Base-by-base conservation (phyloP, 805 yeast genomes). In the Saturnispora ahearnii region DNA sequence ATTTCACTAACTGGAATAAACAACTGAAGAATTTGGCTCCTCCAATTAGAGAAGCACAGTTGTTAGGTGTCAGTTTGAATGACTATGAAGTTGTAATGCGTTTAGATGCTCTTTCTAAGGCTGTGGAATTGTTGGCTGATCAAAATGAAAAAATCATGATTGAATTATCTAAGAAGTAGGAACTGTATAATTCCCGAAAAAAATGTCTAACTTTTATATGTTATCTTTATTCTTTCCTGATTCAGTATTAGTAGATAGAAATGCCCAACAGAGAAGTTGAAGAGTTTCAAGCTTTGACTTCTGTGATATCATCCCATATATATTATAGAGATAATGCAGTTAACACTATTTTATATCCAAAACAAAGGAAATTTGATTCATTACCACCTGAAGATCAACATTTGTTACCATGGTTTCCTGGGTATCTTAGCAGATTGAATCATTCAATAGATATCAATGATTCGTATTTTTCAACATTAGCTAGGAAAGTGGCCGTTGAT, bases 61-160 rank as follows among this genome's bases (percentile, higher is more conserved):
- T 66, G 21, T 64, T 66, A 6, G 84, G 87, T 37, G 68, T 82
- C 47, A 76, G 79, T 42, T 79, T 87, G 86, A 87, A 83, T 58
- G 67, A 73, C 41, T 82, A 72, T 57, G 78, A 73, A 49, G 56
- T 84, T 18, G 76, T 78, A 60, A 59, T 66, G 28, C 78, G 78
- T 59, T 62, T 82, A 36, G 82, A 78, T 48, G 63, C 66, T 38
- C 63, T 77, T 51, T 67, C 75, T 2, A 52, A 49, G 2, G 57
- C 74, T 29, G 74, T 78, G 24, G 68, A 68, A 37, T 50, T 56
- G 1, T 67, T 74, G 5, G 62, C 75, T 21, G 54, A 53, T 10
- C 59, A 62, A 47, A 60, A 59, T 45, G 51, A 59, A 21, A 57
- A 61, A 38, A 37, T 62, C 12, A 5, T 41, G 33, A 13, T 6